These are phyloP conservation scores for Candida caryicola DNA, from an alignment of 805 yeast species.

Conservation along the genomic window DNA sequence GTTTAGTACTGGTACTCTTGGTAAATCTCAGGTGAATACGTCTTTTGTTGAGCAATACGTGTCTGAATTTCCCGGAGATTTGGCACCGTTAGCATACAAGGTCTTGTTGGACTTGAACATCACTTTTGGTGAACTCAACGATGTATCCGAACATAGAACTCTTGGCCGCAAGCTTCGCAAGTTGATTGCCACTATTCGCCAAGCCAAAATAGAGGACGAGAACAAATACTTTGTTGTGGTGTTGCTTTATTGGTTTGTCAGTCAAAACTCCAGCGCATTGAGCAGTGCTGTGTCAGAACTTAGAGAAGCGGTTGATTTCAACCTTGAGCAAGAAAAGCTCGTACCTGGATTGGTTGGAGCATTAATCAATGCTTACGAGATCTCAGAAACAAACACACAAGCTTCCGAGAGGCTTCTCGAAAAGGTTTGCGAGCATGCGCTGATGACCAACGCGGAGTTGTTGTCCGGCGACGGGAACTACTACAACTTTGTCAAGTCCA, in stretches of 20 bases:
- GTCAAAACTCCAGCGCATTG: constrained; percentile 11
- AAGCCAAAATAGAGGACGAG: background rate
- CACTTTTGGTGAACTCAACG: constrained; percentile 23
- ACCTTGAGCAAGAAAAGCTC: constrained; percentile 1
- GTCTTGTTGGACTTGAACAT: constrained; percentile 28
- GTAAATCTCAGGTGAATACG: constrained; percentile 20
- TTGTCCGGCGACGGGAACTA: constrained; percentile 10
- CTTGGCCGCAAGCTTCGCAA: constrained; percentile 20
- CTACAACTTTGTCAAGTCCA: constrained; percentile 26
- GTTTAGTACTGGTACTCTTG: constrained; percentile 37
- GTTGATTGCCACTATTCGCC: constrained; percentile 1
- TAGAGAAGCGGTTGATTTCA: constrained; percentile 1
- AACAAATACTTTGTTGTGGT: constrained; percentile 23
- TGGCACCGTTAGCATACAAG: constrained; percentile 27
- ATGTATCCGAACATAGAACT: constrained; percentile 10
- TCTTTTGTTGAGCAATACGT: constrained; percentile 18
- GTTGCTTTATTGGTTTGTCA: constrained; percentile 28
- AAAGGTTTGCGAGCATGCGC: background rate
- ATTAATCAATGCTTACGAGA: constrained; percentile 3
- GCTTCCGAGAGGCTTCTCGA: background rate
- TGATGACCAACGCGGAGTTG: background rate
- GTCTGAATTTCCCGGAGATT: constrained; percentile 29
- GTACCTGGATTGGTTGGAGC: constrained; percentile 13
- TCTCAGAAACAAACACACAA: background rate
- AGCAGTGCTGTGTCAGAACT: background rate